Base-by-base conservation (phyloP, 176 grass and related monocot species). In the Musa schizocarpa region DNA sequence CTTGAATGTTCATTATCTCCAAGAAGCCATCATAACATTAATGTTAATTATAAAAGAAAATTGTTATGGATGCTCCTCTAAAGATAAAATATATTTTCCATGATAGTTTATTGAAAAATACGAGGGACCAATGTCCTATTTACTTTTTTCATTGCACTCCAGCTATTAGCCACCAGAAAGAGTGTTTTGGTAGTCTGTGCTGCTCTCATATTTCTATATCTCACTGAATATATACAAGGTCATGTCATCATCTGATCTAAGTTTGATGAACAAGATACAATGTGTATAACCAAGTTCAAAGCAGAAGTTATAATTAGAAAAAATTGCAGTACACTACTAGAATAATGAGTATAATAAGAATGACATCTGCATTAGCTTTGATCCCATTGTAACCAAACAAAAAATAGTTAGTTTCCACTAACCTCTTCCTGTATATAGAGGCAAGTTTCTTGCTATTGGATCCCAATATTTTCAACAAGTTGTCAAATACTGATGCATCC, bases 401-500 rank as follows among this genome's bases (percentile, higher is more conserved):
- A 73, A 20, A 16, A 50, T 8, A 55, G 10, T 52, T 76, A 68
- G 9, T 43, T 43, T 43, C 34, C 68, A 23, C 75, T 55, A 21
- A 16, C 49, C 71, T 20, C 27, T 68, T 1, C 73, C 68, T 58
- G 3, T 34, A 19, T 74, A 68, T 27, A 57, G 77, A 61, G 12
- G 77, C 72, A 62, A 80, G 71, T 52, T 85, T 80, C 23, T 78
- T 54, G 55, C 65, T 85, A 56, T 49, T 53, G 1, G 83, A 75
- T 43, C 72, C 63, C 73, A 85, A 63, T 53, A 53, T 77, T 51
- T 85, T 74, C 63, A 85, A 80, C 19, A 85, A 76, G 52, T 75
- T 54, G 17, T 27, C 55, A 22, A 85, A 71, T 48, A 50, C 52
- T 16, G 83, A 43, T 43, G 34, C 34, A 43, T 43, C 34, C 34